Conservation (phyloP, 2,329 filamentous ascomycete species). For the Pseudogymnoascus sp. region DNA sequence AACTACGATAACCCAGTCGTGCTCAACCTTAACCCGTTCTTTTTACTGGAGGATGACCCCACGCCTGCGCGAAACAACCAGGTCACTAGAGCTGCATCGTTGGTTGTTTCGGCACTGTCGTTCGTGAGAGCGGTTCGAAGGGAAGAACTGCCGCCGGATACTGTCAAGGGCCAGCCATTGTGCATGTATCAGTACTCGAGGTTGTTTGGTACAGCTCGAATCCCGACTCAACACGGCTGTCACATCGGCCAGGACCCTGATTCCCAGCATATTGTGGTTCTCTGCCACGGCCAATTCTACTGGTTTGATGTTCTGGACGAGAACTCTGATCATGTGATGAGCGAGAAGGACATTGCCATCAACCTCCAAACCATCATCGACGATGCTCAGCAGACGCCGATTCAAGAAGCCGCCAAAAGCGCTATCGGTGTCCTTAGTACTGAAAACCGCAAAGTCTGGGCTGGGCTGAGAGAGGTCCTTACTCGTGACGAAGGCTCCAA, state of each 20-base stretch:
- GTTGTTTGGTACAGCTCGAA: conserved; percentile 86
- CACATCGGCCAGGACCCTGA: conserved; percentile 90
- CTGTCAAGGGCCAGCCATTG: conserved; percentile 70
- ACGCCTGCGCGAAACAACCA: conserved; percentile 95
- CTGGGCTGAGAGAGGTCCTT: conserved; percentile 77
- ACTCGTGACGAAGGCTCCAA: conserved; percentile 81
- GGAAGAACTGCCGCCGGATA: conserved; percentile 88
- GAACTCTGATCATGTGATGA: conserved; percentile 94
- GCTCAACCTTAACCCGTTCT: conserved; percentile 95
- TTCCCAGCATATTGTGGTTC: conserved; percentile 87
- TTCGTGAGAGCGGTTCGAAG: conserved; percentile 89
- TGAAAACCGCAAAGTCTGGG: conserved; percentile 95
- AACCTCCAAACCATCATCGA: conserved; percentile 90
- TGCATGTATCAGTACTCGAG: conserved; percentile 99
- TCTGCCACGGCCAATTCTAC: conserved; percentile 94
- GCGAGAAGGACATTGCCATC: conserved; percentile 81
- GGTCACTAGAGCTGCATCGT: conserved; percentile 84
- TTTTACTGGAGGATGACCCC: conserved; percentile 92
- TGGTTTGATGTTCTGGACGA: conserved; percentile 98
- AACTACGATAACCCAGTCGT: conserved; percentile 98
- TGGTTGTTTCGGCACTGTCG: conserved; percentile 81
- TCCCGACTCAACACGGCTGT: conserved; percentile 90
- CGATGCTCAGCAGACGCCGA: conserved; percentile 80
- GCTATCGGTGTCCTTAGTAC: conserved; percentile 90
- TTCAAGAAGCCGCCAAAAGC: conserved; percentile 91